These are phyloP conservation scores for Chlorophyllum brunneum DNA, from an alignment of 768 basidiomycete species.

Conservation along the genomic window DNA sequence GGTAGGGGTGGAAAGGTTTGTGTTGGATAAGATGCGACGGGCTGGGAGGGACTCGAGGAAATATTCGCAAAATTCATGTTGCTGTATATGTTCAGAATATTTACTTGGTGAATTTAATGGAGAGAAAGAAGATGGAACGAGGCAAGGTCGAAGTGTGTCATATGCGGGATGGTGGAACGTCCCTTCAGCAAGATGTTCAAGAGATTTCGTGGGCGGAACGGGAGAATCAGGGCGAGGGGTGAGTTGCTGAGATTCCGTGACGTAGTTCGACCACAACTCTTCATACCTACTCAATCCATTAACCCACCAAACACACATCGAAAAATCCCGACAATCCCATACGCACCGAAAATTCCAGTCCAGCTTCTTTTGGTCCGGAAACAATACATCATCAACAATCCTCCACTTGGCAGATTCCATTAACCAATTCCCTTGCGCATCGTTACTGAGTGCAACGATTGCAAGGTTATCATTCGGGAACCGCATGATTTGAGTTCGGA, in stretches of 20 bases:
- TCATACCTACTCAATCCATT: conserved; percentile 21
- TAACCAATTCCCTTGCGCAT: conserved; percentile 30
- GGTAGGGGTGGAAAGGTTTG: conserved; percentile 26
- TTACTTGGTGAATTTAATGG: too few species aligned
- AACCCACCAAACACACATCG: background rate
- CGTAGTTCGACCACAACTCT: conserved; percentile 19
- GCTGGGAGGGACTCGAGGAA: too few species aligned
- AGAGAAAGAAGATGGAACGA: conserved; percentile 19
- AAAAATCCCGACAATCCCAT: too few species aligned
- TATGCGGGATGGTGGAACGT: conserved; percentile 33
- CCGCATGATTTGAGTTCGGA: conserved; percentile 24
- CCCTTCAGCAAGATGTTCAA: conserved; percentile 21
- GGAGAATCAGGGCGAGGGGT: conserved; percentile 24
- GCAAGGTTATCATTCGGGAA: conserved; percentile 36
- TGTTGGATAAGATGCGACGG: conserved; percentile 26
- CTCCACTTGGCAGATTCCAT: conserved; percentile 34
- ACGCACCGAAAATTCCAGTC: conserved; percentile 36
- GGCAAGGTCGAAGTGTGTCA: conserved; percentile 30
- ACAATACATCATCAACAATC: conserved; percentile 33
- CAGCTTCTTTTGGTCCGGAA: conserved; percentile 16
- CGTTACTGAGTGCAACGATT: conserved; percentile 37
- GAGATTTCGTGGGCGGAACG: conserved; percentile 18
- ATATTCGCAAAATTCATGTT: too few species aligned
- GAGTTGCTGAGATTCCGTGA: conserved; percentile 18
- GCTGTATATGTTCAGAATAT: too few species aligned